Conservation (phyloP, 2,329 filamentous ascomycete species). For the Lachnellula hyalina region DNA sequence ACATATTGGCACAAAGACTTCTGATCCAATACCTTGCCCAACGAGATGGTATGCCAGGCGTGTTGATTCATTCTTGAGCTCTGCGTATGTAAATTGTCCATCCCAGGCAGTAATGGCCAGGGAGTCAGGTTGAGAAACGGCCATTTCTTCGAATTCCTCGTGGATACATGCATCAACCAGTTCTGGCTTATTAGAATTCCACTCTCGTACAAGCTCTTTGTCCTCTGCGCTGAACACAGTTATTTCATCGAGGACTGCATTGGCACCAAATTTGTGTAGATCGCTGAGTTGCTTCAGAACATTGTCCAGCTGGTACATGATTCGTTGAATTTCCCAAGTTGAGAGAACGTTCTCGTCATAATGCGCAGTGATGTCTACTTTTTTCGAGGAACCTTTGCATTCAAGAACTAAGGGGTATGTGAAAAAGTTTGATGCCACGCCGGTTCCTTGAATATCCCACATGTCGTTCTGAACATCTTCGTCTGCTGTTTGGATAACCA, state of each 20-base stretch:
- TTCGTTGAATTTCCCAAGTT: constrained; percentile 1
- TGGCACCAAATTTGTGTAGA: background rate
- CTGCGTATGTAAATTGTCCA: constrained; percentile 18
- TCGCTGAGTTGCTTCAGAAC: constrained; percentile 16
- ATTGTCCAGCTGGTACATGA: constrained; percentile 10
- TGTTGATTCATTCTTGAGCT: constrained; percentile 15
- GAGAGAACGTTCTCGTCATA: constrained; percentile 9
- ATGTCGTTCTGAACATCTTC: background rate
- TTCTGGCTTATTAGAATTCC: constrained; percentile 1
- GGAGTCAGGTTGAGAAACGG: constrained; percentile 9
- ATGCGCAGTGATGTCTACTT: constrained; percentile 8
- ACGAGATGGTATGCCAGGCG: constrained; percentile 13
- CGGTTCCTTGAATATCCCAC: background rate
- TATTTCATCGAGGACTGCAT: background rate
- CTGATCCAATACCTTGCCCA: constrained; percentile 12
- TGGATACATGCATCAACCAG: constrained; percentile 17
- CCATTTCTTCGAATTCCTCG: constrained; percentile 14
- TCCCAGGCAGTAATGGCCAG: constrained; percentile 21
- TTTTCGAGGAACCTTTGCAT: constrained; percentile 3
- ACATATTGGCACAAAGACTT: constrained; percentile 21
- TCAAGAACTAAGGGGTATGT: constrained; percentile 16
- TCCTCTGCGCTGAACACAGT: constrained; percentile 4
- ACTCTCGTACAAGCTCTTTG: background rate
- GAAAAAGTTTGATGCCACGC: constrained; percentile 6
- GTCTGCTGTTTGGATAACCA: constrained; percentile 19